Conservation (phyloP, 139 green algal genomes). For the Volvox reticuliferus region DNA sequence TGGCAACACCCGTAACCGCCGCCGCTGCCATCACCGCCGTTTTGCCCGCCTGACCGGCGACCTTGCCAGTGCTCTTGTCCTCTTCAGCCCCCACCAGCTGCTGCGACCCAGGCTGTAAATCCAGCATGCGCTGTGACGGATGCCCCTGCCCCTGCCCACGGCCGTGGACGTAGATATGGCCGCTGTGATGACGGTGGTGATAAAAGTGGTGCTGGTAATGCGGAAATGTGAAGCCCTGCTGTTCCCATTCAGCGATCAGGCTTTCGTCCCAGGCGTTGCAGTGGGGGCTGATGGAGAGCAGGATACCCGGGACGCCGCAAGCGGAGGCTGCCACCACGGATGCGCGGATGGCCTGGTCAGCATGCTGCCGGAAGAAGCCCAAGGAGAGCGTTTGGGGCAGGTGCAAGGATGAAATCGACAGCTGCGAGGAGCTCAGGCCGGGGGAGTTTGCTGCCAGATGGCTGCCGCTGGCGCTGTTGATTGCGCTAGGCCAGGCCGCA, state of each 20-base stretch:
- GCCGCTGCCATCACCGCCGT: too few relatives aligned
- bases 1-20: neutral
- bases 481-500: too few relatives aligned
- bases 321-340: conserved; percentile 1
- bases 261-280: conserved; percentile 47
- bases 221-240: conserved; percentile 38
- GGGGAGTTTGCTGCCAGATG: too few relatives aligned
- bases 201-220: conserved; percentile 4
- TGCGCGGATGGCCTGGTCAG: conserved; percentile 18
- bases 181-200: neutral
- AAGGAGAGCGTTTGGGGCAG: conserved; percentile 4
- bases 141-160: neutral
- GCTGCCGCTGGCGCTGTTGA: too few relatives aligned
- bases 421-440: too few relatives aligned
- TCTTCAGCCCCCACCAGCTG: neutral
- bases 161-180: neutral
- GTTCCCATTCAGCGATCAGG: conserved; percentile 26
- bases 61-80: neutral
- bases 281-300: conserved; percentile 43
- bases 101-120: neutral
- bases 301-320: conserved; percentile 39
- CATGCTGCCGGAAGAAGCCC: conserved; percentile 29
- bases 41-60: neutral
- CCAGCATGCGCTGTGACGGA: neutral
- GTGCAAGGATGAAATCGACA: too few relatives aligned